Conservation (phyloP, 1,139 yeast genomes). For the Yarrowia galli region DNA sequence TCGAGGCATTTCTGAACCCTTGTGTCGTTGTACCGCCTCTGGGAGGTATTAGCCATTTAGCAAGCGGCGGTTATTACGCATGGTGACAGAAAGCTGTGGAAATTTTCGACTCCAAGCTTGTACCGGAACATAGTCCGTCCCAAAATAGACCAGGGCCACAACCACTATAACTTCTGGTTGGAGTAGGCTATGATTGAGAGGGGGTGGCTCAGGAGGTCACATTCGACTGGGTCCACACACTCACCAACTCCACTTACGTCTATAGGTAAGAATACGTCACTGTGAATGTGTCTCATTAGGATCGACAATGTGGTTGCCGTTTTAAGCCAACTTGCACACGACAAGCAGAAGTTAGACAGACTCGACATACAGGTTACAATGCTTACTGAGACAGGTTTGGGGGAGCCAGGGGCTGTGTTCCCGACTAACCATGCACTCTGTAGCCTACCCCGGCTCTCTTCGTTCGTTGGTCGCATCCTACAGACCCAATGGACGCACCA, state of each 20-base stretch:
- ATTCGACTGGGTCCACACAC: too few species aligned
- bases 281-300: background rate
- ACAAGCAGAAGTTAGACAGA: background rate
- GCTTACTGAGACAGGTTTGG: too few species aligned
- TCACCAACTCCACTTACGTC: background rate
- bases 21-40: too few species aligned
- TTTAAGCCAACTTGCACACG: slow-evolving; percentile 6
- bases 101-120: background rate
- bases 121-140: background rate
- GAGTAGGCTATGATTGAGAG: background rate
- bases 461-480: background rate
- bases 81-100: background rate
- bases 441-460: slow-evolving; percentile 17
- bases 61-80: background rate
- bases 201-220: too few species aligned
- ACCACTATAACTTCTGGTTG: background rate
- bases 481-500: background rate
- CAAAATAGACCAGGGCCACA: background rate
- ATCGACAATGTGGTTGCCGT: background rate
- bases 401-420: background rate
- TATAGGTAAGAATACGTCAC: slow-evolving; percentile 1
- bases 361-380: background rate
- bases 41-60: background rate
- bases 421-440: slow-evolving; percentile 12
- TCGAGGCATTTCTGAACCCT: too few species aligned